These are phyloP conservation scores for Mycena filopes DNA, from an alignment of 768 basidiomycete genomes.

Conservation along the genomic window DNA sequence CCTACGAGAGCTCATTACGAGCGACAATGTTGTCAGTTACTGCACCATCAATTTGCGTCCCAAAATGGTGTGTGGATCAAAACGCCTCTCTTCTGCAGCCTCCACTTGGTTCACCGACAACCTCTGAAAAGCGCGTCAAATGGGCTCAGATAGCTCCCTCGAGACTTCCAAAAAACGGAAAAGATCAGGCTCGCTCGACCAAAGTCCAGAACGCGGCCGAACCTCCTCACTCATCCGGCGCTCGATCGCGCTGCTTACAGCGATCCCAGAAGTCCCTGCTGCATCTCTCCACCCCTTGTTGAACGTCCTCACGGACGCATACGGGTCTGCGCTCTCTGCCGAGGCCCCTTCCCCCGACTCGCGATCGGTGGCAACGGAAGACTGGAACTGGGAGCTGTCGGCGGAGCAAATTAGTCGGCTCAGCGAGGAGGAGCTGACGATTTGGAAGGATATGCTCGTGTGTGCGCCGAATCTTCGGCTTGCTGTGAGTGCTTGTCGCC, in stretches of 20 bases:
- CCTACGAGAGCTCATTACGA: no score
- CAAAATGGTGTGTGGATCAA: no score
- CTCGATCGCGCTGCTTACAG: constrained; percentile 10
- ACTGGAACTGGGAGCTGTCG: constrained; percentile 26
- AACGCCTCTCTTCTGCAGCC: background rate
- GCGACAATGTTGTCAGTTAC: no score
- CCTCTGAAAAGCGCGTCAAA: constrained; percentile 2
- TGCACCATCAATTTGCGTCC: no score
- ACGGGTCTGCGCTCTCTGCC: constrained; percentile 9
- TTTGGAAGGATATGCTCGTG: constrained; percentile 24
- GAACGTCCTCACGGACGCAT: constrained; percentile 3
- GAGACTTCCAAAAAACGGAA: constrained; percentile 13
- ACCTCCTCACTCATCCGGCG: constrained; percentile 19
- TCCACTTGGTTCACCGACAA: background rate
- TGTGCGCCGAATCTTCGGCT: background rate
- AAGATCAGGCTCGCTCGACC: background rate
- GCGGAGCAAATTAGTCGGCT: constrained; percentile 6
- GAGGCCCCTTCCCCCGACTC: no score
- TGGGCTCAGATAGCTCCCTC: background rate
- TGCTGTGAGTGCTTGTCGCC: background rate
- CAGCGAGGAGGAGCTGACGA: constrained; percentile 17
- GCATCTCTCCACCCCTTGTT: constrained; percentile 10
- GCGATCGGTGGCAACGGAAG: background rate
- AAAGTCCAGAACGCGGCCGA: background rate
- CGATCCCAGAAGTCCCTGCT: constrained; percentile 11